Evolutionary conservation across 2,329 filamentous ascomycete genomes (phyloP).

Genomic region (Onygenales sp.): DNA sequence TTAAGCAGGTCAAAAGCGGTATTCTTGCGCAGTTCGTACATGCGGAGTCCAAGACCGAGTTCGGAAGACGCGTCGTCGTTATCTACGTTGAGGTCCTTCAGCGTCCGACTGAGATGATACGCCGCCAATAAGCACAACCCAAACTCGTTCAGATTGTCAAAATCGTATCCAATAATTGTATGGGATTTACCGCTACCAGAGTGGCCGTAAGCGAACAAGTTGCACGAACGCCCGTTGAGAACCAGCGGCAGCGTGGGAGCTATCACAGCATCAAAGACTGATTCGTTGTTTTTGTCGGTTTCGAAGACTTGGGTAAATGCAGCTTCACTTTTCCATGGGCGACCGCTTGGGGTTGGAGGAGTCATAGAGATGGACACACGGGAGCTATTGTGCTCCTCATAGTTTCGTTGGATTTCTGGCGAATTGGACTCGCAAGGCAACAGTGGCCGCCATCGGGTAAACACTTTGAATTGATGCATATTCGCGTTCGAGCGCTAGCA

Average conservation of each 20-base stretch:
- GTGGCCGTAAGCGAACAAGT: conserved; percentile 37
- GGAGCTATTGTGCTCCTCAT: conserved; percentile 2
- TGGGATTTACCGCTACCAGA: conserved; percentile 35
- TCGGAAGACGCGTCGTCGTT: conserved; percentile 1
- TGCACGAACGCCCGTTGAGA: conserved; percentile 28
- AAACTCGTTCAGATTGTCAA: conserved; percentile 22
- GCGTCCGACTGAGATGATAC: conserved; percentile 17
- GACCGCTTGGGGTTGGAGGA: conserved; percentile 2
- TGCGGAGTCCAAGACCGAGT: conserved; percentile 29
- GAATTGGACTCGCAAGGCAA: conserved; percentile 1
- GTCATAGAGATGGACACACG: conserved; percentile 2
- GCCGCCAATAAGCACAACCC: conserved; percentile 31
- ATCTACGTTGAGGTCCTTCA: conserved; percentile 18
- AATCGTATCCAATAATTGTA: conserved; percentile 36
- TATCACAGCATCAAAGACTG: conserved; percentile 23
- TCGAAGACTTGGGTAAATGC: conserved; percentile 18
- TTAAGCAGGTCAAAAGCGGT: conserved; percentile 36
- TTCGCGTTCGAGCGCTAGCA: not conserved
- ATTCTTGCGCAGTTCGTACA: conserved; percentile 36
- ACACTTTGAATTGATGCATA: conserved; percentile 8
- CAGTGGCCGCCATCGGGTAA: conserved; percentile 11
- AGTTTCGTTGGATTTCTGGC: conserved; percentile 6
- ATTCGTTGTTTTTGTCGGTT: conserved; percentile 14
- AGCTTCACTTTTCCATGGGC: conserved; percentile 18
- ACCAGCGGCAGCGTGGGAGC: conserved; percentile 25